These are phyloP conservation scores for Conoideocrella luteorostrata DNA, from an alignment of 2,329 filamentous ascomycete species.

Conservation along the genomic window DNA sequence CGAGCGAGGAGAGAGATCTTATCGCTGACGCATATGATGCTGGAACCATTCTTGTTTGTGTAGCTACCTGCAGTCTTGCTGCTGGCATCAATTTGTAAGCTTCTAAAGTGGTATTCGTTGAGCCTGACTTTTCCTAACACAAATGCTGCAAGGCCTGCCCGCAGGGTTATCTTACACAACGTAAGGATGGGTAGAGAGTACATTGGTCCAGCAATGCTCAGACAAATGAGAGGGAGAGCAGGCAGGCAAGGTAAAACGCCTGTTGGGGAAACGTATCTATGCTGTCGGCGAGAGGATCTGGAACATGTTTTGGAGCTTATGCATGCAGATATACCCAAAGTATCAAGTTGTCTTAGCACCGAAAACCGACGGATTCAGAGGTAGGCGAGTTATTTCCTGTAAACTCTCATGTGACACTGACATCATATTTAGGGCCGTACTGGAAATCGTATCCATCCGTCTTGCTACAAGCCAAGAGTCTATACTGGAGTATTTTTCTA, in stretches of 20 bases:
- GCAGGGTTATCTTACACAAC: conserved; percentile 68
- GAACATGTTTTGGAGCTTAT: conserved; percentile 65
- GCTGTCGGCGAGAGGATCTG: conserved; percentile 62
- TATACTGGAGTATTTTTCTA: conserved; percentile 61
- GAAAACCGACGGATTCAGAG: conserved; percentile 63
- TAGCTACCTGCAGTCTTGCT: conserved; percentile 74
- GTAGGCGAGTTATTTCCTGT: conserved; percentile 27
- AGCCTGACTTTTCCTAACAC: no score
- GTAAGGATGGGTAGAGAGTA: conserved; percentile 71
- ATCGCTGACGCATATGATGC: conserved; percentile 65
- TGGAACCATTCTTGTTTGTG: conserved; percentile 61
- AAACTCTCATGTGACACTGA: no score
- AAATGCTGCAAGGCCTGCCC: conserved; percentile 41
- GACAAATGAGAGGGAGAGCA: conserved; percentile 74
- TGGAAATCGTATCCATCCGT: conserved; percentile 64
- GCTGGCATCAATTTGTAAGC: conserved; percentile 67
- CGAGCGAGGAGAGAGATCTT: conserved; percentile 67
- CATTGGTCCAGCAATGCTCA: conserved; percentile 71
- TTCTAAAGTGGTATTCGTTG: no score
- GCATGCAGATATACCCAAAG: conserved; percentile 63
- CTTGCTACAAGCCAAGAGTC: conserved; percentile 60
- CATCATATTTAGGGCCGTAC: conserved; percentile 46
- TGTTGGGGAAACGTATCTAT: conserved; percentile 70
- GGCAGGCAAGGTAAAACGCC: conserved; percentile 75
- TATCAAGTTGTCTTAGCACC: conserved; percentile 61